phyloP scores from a whole-genome alignment of 2,329 filamentous ascomycete genomes.

The Aspergillus sp. region DNA sequence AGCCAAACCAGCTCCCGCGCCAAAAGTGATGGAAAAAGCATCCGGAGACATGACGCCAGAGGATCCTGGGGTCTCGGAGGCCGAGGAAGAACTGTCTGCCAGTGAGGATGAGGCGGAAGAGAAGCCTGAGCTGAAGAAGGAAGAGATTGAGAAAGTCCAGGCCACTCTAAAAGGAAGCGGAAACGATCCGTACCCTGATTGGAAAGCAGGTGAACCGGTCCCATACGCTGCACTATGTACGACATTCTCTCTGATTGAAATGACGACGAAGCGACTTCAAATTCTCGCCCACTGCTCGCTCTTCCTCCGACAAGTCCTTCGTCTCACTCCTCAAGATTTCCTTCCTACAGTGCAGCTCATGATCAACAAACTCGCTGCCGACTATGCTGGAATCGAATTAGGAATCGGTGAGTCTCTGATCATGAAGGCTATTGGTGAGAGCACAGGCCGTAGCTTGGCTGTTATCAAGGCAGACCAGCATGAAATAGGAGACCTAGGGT shows the following conservation, averaged over 20 bases:
- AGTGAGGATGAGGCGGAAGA: conserved; percentile 59
- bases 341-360: conserved; percentile 88
- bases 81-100: conserved; percentile 42
- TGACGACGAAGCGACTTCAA: conserved; percentile 86
- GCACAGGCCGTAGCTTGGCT: conserved; percentile 80
- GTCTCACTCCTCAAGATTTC: conserved; percentile 83
- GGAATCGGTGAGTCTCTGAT: conserved; percentile 98
- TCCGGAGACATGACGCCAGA: conserved; percentile 48
- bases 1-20: conserved; percentile 23
- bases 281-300: conserved; percentile 87
- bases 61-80: conserved; percentile 22
- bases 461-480: conserved; percentile 96
- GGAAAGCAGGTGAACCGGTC: conserved; percentile 83
- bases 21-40: conserved; percentile 36
- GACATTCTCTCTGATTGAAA: conserved; percentile 91
- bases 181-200: conserved; percentile 90
- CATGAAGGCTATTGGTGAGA: conserved; percentile 97
- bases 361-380: conserved; percentile 96
- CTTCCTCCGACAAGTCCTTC: conserved; percentile 91
- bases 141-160: conserved; percentile 78
- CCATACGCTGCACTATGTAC: conserved; percentile 93
- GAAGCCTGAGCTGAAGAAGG: conserved; percentile 70
- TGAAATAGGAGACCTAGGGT: conserved; percentile 90
- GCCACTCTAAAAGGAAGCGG: conserved; percentile 66
- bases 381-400: conserved; percentile 93